Evolutionary conservation across 768 basidiomycete genomes (phyloP).

Genomic region (Suillus variegatus): DNA sequence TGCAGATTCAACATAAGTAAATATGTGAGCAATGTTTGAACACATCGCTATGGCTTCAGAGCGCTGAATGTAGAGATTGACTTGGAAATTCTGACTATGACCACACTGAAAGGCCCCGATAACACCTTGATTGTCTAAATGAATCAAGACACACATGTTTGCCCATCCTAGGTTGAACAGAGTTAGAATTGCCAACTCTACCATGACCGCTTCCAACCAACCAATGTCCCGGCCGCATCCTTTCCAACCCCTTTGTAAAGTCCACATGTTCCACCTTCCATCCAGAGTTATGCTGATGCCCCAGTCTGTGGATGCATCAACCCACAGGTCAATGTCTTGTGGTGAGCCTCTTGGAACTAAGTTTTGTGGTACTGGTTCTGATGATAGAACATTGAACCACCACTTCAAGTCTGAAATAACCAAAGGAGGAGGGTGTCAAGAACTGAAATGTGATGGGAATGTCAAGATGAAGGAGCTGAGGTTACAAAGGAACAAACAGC

Average conservation of each 20-base stretch:
- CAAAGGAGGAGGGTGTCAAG: not conserved
- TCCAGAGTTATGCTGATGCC: not conserved
- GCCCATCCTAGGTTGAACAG: not conserved
- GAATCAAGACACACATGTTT: not conserved
- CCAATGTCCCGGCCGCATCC: slow-evolving; percentile 37
- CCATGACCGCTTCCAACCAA: slow-evolving; percentile 48
- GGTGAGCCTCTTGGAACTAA: no score
- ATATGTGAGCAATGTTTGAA: not conserved
- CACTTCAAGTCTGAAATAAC: not conserved
- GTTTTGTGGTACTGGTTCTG: no score
- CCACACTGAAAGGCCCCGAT: slow-evolving; percentile 39
- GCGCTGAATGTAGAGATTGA: slow-evolving; percentile 17
- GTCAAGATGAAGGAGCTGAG: not conserved
- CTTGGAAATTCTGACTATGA: slow-evolving; percentile 24
- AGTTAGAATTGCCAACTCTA: slow-evolving; percentile 39
- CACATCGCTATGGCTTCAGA: accelerated
- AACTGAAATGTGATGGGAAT: no score
- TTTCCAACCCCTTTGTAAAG: slow-evolving; percentile 33
- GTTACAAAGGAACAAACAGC: no score
- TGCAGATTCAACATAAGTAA: not conserved
- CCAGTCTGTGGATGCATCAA: not conserved
- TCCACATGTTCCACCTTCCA: slow-evolving; percentile 31
- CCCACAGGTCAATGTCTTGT: not conserved
- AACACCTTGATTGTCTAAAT: slow-evolving; percentile 36
- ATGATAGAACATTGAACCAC: not conserved